Evolutionary conservation across 2,329 filamentous ascomycete genomes (phyloP).

Genomic region (Xylaria sp.): DNA sequence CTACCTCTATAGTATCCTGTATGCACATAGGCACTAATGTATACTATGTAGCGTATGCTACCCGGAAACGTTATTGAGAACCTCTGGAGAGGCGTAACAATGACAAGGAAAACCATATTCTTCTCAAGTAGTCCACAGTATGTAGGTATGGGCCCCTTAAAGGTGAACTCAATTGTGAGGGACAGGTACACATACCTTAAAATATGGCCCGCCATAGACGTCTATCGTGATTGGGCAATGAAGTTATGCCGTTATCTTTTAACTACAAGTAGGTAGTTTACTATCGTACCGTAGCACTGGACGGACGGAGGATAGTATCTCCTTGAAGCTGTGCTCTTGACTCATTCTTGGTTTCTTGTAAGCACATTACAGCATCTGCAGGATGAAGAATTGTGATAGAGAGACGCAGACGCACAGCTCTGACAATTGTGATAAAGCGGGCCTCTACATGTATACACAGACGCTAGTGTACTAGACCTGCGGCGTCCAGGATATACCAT

Average conservation of each 20-base stretch:
- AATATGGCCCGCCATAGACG: too few relatives aligned
- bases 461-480: neutral
- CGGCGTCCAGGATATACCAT: neutral
- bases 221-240: too few relatives aligned
- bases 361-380: neutral
- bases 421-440: conserved; percentile 8
- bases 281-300: neutral
- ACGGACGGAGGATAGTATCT: neutral
- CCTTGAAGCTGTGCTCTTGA: neutral
- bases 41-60: too few relatives aligned
- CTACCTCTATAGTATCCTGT: neutral
- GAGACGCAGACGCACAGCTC: neutral
- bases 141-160: conserved; percentile 17
- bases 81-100: too few relatives aligned
- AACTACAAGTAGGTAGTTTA: neutral
- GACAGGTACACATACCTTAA: neutral
- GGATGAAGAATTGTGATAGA: neutral
- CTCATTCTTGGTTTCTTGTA: neutral
- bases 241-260: neutral
- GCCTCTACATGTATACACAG: conserved; percentile 1
- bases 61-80: too few relatives aligned
- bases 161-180: conserved; percentile 17
- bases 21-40: too few relatives aligned
- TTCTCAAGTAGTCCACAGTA: too few relatives aligned
- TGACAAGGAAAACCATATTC: too few relatives aligned